Evolutionary conservation across 2,329 filamentous ascomycete species (phyloP), one percentile per base, ranked within the genome.

Genomic region (Ophiocordyceps polyrhachis-furcata): DNA sequence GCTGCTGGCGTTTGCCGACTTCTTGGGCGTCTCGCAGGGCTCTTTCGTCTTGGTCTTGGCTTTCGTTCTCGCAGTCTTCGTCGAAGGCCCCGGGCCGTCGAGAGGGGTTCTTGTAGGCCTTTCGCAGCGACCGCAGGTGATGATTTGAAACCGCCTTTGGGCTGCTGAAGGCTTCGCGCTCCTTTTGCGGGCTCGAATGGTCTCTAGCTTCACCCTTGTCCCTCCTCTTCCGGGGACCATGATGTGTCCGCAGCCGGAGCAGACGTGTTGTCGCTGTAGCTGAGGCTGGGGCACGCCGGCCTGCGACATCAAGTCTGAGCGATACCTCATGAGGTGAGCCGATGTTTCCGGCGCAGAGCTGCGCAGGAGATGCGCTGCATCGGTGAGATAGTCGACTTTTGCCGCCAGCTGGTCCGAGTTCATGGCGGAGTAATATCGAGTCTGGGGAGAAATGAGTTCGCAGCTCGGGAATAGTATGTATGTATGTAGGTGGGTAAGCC

Each of bases 211-310:
- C 9, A 73, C 42, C 9, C 50, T 51, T 40, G 62, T 64, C 2
- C 60, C 62, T 9, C 60, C 62, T 9, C 67, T 65, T 0, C 75
- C 74, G 1, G 66, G 61, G 4, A 78, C 61, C 61, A 78, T 67
- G 37, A 81, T 74, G 48, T 71, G 67, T 15, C 79, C 77, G 53
- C 79, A 83, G 44, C 68, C 67, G 43, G 62, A 66, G 57, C 79
- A 82, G 21, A 68, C 62, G 46, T 69, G 70, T 49, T 76, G 69
- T 43, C 64, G 63, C 49, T 75, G 68, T n/a, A 62, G 52, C 17
- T 74, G 69, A 11, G 68, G 59, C 43, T 60, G 56, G 8, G 60
- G 51, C 7, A 72, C 49, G 40, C 65, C 62, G 49, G 70, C 62
- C 43, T 68, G 60, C 41, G 66, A 63, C 52, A 75, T 62, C 14